Base-by-base conservation (phyloP, 2,329 filamentous ascomycete genomes). In the Stagonosporopsis tanaceti region DNA sequence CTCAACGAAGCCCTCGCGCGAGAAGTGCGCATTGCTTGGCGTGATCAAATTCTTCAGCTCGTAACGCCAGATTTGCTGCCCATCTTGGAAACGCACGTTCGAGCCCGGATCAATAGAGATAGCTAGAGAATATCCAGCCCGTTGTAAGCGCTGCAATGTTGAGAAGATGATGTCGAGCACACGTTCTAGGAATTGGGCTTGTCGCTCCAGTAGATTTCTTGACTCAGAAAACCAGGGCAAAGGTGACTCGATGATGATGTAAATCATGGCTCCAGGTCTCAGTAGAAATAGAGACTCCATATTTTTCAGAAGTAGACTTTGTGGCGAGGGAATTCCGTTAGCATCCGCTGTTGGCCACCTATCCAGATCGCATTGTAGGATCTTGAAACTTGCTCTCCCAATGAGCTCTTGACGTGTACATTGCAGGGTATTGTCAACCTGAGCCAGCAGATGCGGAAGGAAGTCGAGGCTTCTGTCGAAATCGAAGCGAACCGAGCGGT, bases 31-130 rank as follows among this genome's bases (percentile, higher is more conserved):
- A 17, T 59, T 59, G n/a, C 20, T 30, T 5, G 57, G 57, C 3
- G 57, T 59, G 20, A 59, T 54, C 22, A 51, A n/a, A 20, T 59
- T 54, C 17, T 50, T 50, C 24, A 59, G 30, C 24, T 59, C 56
- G 17, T 54, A 59, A 12, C 38, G 57, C 50, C 50, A 59, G 15
- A 54, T 55, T 12, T 59, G 57, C 17, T 46, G 50, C 11, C 57
- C 57, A n/a, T 54, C 50, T 11, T 34, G 42, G n/a, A 53, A 53
- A 6, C 22, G 35, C 15, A 59, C 47, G 17, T 35, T 55, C 12
- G 57, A 59, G 5, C 57, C 50, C 6, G 57, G 57, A 25, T 59
- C 51, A 27, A 59, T 25, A 9, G 35, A 50, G 11, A 59, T 17
- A 5, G 50, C 51, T 5, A 55, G 24, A 5, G 15, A 27, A 27